phyloP scores from a whole-genome alignment of 169 alveolate genomes.

The Amoebophrya sp. region DNA sequence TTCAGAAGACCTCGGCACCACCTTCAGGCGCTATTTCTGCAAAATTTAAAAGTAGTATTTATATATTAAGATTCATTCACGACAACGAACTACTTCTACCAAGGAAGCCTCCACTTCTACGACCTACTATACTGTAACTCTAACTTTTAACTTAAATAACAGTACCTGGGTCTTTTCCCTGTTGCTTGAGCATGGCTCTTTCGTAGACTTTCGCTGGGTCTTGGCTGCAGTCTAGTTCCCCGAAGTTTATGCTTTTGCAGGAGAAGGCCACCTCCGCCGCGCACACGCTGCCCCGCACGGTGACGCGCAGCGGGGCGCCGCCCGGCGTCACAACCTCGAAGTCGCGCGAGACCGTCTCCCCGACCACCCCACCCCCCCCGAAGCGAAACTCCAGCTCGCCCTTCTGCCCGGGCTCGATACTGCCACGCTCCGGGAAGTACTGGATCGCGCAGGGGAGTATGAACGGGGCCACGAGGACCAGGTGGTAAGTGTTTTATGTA shows the following conservation, averaged over 20 bases:
- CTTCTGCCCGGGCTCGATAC: not conserved
- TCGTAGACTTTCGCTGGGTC: not conserved
- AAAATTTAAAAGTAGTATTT: too few relatives aligned
- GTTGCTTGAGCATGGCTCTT: not conserved
- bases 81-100: too few relatives aligned
- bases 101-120: too few relatives aligned
- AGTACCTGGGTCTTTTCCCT: not conserved
- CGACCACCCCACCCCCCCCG: not conserved
- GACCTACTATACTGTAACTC: too few relatives aligned
- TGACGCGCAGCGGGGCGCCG: not conserved
- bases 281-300: not conserved
- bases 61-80: too few relatives aligned
- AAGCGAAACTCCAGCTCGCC: not conserved
- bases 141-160: too few relatives aligned
- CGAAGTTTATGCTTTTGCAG: not conserved
- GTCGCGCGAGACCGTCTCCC: not conserved
- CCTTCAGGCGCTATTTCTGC: too few relatives aligned
- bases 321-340: not conserved
- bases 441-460: not conserved
- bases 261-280: not conserved
- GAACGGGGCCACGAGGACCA: too few relatives aligned
- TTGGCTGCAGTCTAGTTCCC: not conserved
- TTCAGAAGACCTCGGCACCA: too few relatives aligned
- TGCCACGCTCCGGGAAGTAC: not conserved
- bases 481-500: too few relatives aligned